Evolutionary conservation across 2,329 filamentous ascomycete species (phyloP), one percentile per base, ranked within the genome.

Genomic region (Nemania diffusa): DNA sequence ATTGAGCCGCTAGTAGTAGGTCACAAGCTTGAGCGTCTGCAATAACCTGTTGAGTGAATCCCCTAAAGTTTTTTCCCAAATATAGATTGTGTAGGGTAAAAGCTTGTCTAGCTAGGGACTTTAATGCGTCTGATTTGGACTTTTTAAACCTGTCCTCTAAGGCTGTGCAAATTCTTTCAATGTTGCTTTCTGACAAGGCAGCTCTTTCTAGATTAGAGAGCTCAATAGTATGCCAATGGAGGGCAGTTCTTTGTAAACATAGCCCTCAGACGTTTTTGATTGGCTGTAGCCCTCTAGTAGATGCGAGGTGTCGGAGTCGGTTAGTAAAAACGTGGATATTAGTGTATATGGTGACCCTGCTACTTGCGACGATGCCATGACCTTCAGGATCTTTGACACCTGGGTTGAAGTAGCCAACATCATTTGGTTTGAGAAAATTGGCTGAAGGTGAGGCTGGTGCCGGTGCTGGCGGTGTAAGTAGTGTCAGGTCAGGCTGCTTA

Each of bases 371-470:
- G 6, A 60, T 40, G 17, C 42, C 42, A 26, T 29, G 7, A 1
- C 4, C 7, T n/a, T 37, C 22, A 3, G 29, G 29, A 20, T 60
- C 29, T 26, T 24, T 29, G 2, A 27, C 26, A 20, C 9, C 17
- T 4, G 29, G 42, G 15, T 60, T 32, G 40, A 60, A 60, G 17
- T 60, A 60, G 1, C 44, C 42, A 27, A 60, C 42, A 13, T 60
- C 29, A n/a, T 46, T 24, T 26, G 15, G 40, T 20, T 46, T 46
- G 7, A 22, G 4, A 22, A 20, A 5, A 4, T 58, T 58, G 17
- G 50, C 44, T 22, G 44, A 5, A 22, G 11, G 5, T 7, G 5
- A 4, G 40, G 5, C 29, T 32, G 29, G 29, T 32, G 29, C 29
- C 9, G 29, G 29, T 32, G 29, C 29, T n/a, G n/a, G n/a, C n/a